Evolutionary conservation across 1,284 basidiomycete genomes (phyloP).

Genomic region (Trametes sp.): DNA sequence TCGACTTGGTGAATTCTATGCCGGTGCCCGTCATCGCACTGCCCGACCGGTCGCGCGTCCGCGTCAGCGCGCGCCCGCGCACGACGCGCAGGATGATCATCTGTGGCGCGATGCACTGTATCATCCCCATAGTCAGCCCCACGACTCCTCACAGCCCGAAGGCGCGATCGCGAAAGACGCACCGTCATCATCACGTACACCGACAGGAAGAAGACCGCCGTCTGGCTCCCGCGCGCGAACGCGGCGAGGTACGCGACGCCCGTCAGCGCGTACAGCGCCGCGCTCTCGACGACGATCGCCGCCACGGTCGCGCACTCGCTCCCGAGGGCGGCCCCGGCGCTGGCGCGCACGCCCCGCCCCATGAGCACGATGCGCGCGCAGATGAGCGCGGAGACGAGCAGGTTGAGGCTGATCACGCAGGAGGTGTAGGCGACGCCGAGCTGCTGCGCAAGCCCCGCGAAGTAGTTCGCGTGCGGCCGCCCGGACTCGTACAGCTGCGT

Average conservation of each 20-base stretch:
- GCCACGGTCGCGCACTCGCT: constrained; percentile 21
- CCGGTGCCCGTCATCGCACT: neutral
- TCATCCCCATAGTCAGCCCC: too few relatives aligned
- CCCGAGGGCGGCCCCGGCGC: constrained; percentile 7
- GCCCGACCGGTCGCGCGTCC: too few relatives aligned
- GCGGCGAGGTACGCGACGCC: constrained; percentile 30
- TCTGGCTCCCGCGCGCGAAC: constrained; percentile 19
- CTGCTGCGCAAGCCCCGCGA: constrained; percentile 27
- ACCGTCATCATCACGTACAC: constrained; percentile 33
- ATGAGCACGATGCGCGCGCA: constrained; percentile 22
- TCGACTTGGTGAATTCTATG: neutral
- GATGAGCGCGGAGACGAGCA: constrained; percentile 29
- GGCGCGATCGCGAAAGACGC: neutral
- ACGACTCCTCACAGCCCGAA: neutral
- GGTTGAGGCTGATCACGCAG: constrained; percentile 27
- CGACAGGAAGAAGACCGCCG: constrained; percentile 30
- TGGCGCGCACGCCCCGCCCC: neutral
- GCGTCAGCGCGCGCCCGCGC: constrained; percentile 43
- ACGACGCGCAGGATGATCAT: constrained; percentile 45
- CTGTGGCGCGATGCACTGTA: constrained; percentile 44
- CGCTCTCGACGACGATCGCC: constrained; percentile 27
- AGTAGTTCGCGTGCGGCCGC: constrained; percentile 28
- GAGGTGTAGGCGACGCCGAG: constrained; percentile 31
- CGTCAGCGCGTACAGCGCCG: constrained; percentile 22
- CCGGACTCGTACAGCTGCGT: constrained; percentile 29